Percentiles rank a stretch among this genome's conserved stretches.
phyloP scores from a whole-genome alignment of 2,329 filamentous ascomycete genomes.

The Fusarium sp. region DNA sequence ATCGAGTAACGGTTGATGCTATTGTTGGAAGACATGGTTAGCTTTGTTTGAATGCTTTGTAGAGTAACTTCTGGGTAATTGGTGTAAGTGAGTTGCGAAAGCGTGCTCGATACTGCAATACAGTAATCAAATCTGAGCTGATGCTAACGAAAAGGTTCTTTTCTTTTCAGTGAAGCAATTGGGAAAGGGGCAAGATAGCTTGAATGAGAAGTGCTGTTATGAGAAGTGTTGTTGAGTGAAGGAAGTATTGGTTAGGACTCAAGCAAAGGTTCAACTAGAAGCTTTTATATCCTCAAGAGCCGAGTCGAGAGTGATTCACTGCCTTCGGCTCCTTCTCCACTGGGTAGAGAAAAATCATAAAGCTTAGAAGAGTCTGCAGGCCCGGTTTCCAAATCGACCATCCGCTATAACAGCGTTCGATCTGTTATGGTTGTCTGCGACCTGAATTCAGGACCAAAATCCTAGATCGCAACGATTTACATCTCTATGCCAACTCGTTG shows the following conservation, averaged over 20 bases:
- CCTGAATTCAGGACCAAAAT: neutral
- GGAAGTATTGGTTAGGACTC: neutral
- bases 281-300: slow-evolving; percentile 27
- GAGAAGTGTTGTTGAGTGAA: slow-evolving; percentile 3
- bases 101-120: neutral
- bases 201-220: neutral
- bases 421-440: neutral
- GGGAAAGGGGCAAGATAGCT: neutral
- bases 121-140: neutral
- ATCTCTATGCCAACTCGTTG: neutral
- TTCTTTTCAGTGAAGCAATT: neutral
- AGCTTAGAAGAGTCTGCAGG: neutral
- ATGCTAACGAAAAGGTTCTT: neutral
- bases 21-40: slow-evolving; percentile 42
- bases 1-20: slow-evolving; percentile 93
- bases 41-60: slow-evolving; percentile 6
- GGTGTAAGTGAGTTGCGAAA: slow-evolving; percentile 4
- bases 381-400: neutral
- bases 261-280: neutral
- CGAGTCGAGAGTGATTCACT: slow-evolving; percentile 32
- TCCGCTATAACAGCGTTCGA: neutral
- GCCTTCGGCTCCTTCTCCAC: slow-evolving; percentile 10
- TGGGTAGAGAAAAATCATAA: slow-evolving; percentile 5
- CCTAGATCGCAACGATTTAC: neutral
- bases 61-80: neutral